Percentiles rank a stretch among this genome's conserved stretches.
Conservation (phyloP, 2,329 filamentous ascomycete species). For the Aspergillus persii region DNA sequence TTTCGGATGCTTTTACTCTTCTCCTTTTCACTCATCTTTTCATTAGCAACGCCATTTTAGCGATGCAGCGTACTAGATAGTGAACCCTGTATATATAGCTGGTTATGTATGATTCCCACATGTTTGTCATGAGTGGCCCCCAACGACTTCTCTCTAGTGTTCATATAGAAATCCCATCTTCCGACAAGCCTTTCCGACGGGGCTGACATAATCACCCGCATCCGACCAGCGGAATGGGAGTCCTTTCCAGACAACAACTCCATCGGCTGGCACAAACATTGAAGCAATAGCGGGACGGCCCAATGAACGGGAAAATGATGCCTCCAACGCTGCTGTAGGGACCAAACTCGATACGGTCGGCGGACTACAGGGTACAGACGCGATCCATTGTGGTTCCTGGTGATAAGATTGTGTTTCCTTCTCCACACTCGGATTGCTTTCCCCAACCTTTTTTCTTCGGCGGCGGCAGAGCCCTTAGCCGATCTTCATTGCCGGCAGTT, state of each 20-base stretch:
- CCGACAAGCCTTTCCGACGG: slow-evolving; percentile 20
- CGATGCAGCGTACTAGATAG: background rate
- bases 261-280: too few relatives aligned
- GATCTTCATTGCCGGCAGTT: slow-evolving; percentile 34
- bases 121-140: background rate
- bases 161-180: slow-evolving; percentile 5
- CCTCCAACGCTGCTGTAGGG: too few relatives aligned
- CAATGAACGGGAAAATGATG: too few relatives aligned
- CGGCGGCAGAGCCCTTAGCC: slow-evolving; percentile 37
- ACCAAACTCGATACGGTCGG: too few relatives aligned
- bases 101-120: background rate
- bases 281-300: too few relatives aligned
- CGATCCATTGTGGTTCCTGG: slow-evolving; percentile 1
- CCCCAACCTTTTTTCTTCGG: slow-evolving; percentile 14
- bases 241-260: too few relatives aligned
- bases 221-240: slow-evolving; percentile 12
- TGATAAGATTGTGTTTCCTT: slow-evolving; percentile 2
- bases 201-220: slow-evolving; percentile 23
- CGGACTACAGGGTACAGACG: too few relatives aligned
- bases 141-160: background rate
- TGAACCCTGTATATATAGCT: background rate
- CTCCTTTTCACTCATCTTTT: background rate
- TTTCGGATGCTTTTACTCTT: background rate
- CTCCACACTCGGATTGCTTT: slow-evolving; percentile 21
- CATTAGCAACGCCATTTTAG: background rate